Percentiles rank a stretch among this genome's conserved stretches.
These are phyloP conservation scores for Agapanthus africanus DNA, from an alignment of 106 monocot species.

Conservation along the genomic window DNA sequence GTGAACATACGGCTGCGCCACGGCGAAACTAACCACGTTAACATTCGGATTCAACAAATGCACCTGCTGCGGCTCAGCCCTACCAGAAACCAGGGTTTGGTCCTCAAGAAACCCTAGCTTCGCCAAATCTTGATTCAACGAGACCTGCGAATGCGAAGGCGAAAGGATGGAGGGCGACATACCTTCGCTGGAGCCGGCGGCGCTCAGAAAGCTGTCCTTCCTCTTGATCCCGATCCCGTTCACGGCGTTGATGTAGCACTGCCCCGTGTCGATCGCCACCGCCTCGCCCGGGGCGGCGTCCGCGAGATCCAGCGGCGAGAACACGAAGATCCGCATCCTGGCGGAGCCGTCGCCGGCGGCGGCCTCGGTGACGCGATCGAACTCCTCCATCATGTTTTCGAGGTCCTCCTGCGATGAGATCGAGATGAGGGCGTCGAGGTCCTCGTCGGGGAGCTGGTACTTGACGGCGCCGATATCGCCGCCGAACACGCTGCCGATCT, in stretches of 20 bases:
- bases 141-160: neutral
- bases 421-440: slow-evolving; percentile 79
- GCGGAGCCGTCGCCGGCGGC: slow-evolving; percentile 61
- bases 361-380: slow-evolving; percentile 54
- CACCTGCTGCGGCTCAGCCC: neutral
- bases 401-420: slow-evolving; percentile 75
- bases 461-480: slow-evolving; percentile 42
- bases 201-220: slow-evolving; percentile 25
- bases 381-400: slow-evolving; percentile 98
- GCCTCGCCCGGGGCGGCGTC: neutral
- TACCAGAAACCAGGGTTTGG: slow-evolving; percentile 1
- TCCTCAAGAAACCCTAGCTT: neutral
- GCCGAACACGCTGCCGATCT: slow-evolving; percentile 44
- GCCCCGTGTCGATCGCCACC: slow-evolving; percentile 11
- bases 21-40: neutral
- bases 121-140: neutral
- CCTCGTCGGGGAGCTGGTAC: slow-evolving; percentile 88
- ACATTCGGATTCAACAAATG: too few relatives aligned
- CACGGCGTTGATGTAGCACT: slow-evolving; percentile 41
- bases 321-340: slow-evolving; percentile 66
- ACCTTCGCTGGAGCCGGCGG: slow-evolving; percentile 15
- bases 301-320: slow-evolving; percentile 26
- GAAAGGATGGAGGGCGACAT: slow-evolving; percentile 4
- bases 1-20: neutral
- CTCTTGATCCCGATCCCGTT: slow-evolving; percentile 23